A percentile compares a stretch with the other conserved stretches of the same genome.
phyloP scores from a whole-genome alignment of 2,329 filamentous ascomycete species.

The Penicillium sclerotiorum region DNA sequence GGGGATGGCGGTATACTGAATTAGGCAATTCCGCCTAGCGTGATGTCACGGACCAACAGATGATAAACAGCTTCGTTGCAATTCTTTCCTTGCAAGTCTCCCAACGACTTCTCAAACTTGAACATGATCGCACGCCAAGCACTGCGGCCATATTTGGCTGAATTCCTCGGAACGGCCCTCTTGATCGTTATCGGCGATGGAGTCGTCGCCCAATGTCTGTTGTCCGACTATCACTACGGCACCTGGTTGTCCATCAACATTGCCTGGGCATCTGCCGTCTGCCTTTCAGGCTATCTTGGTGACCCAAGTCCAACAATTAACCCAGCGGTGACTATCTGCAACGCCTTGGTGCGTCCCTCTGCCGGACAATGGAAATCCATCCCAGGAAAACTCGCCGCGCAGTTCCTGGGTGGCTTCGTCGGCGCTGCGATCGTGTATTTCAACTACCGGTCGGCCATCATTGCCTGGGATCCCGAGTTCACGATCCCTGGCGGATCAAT shows the following conservation, averaged over 20 bases:
- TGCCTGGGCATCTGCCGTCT: conserved; percentile 34
- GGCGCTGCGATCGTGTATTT: conserved; percentile 33
- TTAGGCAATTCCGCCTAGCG: too few species aligned
- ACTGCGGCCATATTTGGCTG: conserved; percentile 31
- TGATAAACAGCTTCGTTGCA: too few species aligned
- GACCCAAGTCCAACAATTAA: conserved; percentile 34
- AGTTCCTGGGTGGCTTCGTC: conserved; percentile 35
- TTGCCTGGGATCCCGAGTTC: conserved; percentile 35
- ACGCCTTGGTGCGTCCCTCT: conserved; percentile 31
- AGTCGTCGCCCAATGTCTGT: conserved; percentile 34
- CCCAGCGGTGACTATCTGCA: conserved; percentile 29
- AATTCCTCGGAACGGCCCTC: conserved; percentile 36
- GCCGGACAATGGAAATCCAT: conserved; percentile 31
- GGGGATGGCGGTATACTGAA: too few species aligned
- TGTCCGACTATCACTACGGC: conserved; percentile 37
- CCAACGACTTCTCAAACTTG: too few species aligned
- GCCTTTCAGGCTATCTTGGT: conserved; percentile 30
- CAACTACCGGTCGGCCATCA: conserved; percentile 35
- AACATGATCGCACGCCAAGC: conserved; percentile 20
- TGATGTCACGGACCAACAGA: too few species aligned
- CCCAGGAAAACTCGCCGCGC: conserved; percentile 30
- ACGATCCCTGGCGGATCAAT: conserved; percentile 34
- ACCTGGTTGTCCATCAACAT: conserved; percentile 40
- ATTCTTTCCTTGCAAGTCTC: too few species aligned
- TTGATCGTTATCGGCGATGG: conserved; percentile 37